Conservation (phyloP, 2,329 filamentous ascomycete genomes). For the Pseudopyricularia cyperi region DNA sequence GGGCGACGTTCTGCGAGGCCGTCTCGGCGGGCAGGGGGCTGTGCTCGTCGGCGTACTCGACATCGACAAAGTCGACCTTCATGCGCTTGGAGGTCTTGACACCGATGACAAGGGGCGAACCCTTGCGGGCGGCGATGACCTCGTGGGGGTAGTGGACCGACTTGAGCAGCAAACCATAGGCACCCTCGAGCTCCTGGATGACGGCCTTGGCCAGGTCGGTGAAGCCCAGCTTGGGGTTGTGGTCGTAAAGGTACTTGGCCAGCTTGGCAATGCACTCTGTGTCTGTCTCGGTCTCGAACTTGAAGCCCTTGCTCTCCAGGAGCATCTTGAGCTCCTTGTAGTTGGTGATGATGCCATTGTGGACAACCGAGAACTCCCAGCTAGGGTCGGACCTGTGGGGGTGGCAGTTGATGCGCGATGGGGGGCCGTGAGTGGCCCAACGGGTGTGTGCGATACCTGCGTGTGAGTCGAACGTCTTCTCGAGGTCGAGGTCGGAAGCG, state of each 20-base stretch:
- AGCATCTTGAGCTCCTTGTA: conserved; percentile 99
- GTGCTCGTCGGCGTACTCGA: conserved; percentile 87
- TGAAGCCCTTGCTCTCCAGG: conserved; percentile 87
- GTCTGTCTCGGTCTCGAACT: conserved; percentile 98
- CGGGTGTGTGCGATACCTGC: conserved; percentile 97
- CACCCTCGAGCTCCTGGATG: conserved; percentile 95
- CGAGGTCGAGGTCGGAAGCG: conserved; percentile 68
- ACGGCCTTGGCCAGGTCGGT: conserved; percentile 94
- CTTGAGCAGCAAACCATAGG: conserved; percentile 94
- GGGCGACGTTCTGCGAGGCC: conserved; percentile 87
- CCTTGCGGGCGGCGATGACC: conserved; percentile 95
- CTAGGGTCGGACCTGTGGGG: conserved; percentile 89
- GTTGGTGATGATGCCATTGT: conserved; percentile 99
- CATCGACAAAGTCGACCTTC: conserved; percentile 99
- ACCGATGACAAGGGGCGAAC: conserved; percentile 92
- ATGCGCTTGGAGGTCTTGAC: conserved; percentile 96
- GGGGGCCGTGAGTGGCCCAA: conserved; percentile 95
- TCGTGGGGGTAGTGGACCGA: conserved; percentile 98
- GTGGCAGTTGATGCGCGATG: conserved; percentile 92
- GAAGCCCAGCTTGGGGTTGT: conserved; percentile 89
- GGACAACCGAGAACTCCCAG: conserved; percentile 95
- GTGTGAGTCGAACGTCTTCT: conserved; percentile 94
- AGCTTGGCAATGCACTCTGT: conserved; percentile 99
- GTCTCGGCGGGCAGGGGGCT: conserved; percentile 77
- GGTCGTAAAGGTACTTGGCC: conserved; percentile 93